Conservation (phyloP, 495 filamentous ascomycete species). For the Aspergillus bridgeri region DNA sequence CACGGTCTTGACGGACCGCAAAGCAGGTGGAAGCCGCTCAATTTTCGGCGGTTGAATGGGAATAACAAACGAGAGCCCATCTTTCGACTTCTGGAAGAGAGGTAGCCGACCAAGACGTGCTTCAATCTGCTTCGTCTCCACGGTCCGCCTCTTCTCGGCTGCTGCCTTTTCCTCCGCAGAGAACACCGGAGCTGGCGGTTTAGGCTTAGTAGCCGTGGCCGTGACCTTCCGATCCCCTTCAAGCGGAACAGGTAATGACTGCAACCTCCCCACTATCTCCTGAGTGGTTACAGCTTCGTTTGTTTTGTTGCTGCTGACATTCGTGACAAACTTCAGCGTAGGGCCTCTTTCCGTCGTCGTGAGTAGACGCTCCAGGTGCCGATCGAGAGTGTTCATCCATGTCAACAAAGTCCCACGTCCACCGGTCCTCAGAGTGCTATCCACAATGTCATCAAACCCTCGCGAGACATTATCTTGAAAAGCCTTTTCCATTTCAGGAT, state of each 20-base stretch:
- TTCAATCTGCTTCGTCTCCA: constrained; percentile 72
- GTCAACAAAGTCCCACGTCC: constrained; percentile 59
- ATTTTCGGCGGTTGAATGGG: constrained; percentile 67
- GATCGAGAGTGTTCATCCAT: constrained; percentile 71
- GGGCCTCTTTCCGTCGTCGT: constrained; percentile 68
- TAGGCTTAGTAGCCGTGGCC: background rate
- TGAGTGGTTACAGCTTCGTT: constrained; percentile 41
- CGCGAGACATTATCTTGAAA: constrained; percentile 78
- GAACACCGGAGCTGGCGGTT: constrained; percentile 34
- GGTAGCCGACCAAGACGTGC: constrained; percentile 69
- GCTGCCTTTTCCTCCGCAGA: constrained; percentile 54
- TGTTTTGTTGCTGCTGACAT: constrained; percentile 37
- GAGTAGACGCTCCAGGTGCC: constrained; percentile 67
- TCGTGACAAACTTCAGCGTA: constrained; percentile 73
- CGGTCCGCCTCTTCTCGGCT: constrained; percentile 61
- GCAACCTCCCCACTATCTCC: constrained; percentile 38
- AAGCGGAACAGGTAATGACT: constrained; percentile 5
- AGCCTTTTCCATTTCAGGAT: constrained; percentile 73
- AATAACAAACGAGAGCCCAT: constrained; percentile 68
- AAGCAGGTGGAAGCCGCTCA: constrained; percentile 55
- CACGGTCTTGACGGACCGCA: constrained; percentile 62
- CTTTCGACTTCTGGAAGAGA: constrained; percentile 64
- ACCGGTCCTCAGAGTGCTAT: constrained; percentile 43
- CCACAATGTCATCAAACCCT: constrained; percentile 69
- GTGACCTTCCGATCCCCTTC: background rate